Evolutionary conservation across 306 rosid species (phyloP).

Genomic region (Cicer judaicum): DNA sequence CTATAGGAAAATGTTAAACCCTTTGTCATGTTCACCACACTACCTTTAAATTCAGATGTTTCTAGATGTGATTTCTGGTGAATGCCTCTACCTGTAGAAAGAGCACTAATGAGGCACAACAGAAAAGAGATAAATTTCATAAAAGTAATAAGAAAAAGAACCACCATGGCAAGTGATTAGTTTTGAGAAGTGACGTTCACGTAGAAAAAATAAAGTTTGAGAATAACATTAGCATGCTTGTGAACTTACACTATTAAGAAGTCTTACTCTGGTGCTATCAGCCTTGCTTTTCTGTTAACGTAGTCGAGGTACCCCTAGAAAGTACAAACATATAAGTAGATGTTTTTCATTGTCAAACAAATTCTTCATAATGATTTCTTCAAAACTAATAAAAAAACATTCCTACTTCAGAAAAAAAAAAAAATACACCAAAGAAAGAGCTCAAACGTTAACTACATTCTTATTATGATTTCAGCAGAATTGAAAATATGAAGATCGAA

Average conservation of each 20-base stretch:
- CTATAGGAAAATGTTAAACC: conserved; percentile 11
- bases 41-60: conserved; percentile 31
- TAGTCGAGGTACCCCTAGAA: conserved; percentile 84
- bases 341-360: conserved; percentile 11
- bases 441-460: conserved; percentile 16
- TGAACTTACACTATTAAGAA: conserved; percentile 37
- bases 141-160: conserved; percentile 11
- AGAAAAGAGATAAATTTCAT: conserved; percentile 8
- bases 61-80: conserved; percentile 35
- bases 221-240: conserved; percentile 40
- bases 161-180: not conserved
- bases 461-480: conserved; percentile 15
- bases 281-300: conserved; percentile 60
- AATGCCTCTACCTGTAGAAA: conserved; percentile 39
- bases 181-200: conserved; percentile 1
- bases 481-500: conserved; percentile 26
- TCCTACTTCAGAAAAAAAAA: not conserved
- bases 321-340: conserved; percentile 29
- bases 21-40: conserved; percentile 25
- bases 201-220: conserved; percentile 34
- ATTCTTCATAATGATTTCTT: conserved; percentile 15
- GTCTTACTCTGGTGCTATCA: conserved; percentile 38
- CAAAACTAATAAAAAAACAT: not conserved
- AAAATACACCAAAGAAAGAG: conserved; percentile 22
- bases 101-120: conserved; percentile 20